Evolutionary conservation across 2,329 filamentous ascomycete species (phyloP).

Genomic region (Stenocarpella maydis): DNA sequence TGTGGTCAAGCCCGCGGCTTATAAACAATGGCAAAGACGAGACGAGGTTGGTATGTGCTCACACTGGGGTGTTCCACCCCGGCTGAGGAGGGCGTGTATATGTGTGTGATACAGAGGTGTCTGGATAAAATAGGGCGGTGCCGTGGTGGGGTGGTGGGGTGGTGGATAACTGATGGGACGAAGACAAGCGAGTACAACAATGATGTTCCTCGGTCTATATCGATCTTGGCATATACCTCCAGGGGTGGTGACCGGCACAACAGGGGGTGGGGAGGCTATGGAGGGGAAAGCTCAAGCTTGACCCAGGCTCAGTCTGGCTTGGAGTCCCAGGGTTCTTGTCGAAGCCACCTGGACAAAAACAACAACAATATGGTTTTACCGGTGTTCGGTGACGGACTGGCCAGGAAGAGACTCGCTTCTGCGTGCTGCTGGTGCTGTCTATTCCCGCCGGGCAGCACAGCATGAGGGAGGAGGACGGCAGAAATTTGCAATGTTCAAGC

Average conservation of each 20-base stretch:
- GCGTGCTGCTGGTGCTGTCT: background rate
- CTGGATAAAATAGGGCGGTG: constrained; percentile 30
- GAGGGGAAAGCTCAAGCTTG: constrained; percentile 10
- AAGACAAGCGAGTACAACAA: constrained; percentile 25
- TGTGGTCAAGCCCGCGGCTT: constrained; percentile 15
- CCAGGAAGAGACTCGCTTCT: background rate
- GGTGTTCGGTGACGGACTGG: background rate
- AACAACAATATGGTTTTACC: background rate
- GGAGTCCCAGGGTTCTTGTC: constrained; percentile 17
- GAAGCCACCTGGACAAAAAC: background rate
- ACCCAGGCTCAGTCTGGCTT: constrained; percentile 1
- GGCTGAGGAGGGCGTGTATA: constrained; percentile 6
- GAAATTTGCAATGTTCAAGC: background rate
- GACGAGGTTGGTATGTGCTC: constrained; percentile 11
- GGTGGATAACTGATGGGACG: constrained; percentile 27
- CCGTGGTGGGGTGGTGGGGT: constrained; percentile 15
- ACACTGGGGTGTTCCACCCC: constrained; percentile 13
- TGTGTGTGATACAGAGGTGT: constrained; percentile 27
- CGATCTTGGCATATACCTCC: constrained; percentile 12
- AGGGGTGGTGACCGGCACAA: constrained; percentile 5
- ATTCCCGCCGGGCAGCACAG: background rate
- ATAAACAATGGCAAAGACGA: constrained; percentile 28
- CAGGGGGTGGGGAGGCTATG: background rate
- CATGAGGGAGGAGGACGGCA: background rate
- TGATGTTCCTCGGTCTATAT: constrained; percentile 16